Percentiles rank a stretch among this genome's conserved stretches.
Conservation (phyloP, 768 basidiomycete species). For the Gloeopeniophorella convolvens region DNA sequence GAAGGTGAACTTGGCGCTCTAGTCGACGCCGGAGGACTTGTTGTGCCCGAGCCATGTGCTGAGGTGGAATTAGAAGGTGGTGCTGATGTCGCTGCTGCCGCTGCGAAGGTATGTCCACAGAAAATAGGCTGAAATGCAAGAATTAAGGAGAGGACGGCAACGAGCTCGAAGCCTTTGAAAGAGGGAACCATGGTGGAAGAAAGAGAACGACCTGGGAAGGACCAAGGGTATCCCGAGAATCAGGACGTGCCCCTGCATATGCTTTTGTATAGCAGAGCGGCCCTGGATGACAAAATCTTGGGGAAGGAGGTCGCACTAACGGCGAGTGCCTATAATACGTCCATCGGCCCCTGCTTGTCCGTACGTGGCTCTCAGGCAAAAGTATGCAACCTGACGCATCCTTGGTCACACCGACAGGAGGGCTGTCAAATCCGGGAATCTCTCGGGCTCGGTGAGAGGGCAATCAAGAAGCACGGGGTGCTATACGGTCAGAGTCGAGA, state of each 20-base stretch:
- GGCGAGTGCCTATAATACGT: slow-evolving; percentile 1
- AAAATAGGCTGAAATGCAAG: not conserved
- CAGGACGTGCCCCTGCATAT: not conserved
- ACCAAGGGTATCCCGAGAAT: not conserved
- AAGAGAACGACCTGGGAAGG: slow-evolving; percentile 1
- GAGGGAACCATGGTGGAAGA: not conserved
- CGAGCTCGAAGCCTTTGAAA: not conserved
- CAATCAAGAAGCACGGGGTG: not conserved
- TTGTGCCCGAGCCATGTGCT: no score
- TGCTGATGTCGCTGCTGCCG: not conserved
- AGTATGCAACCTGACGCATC: not conserved
- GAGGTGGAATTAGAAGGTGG: no score
- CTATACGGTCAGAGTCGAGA: not conserved
- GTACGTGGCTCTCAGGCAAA: not conserved
- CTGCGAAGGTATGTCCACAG: not conserved
- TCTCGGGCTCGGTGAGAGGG: not conserved
- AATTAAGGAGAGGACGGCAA: not conserved
- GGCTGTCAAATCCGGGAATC: not conserved
- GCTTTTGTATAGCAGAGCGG: not conserved
- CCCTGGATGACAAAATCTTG: not conserved
- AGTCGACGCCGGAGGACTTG: no score
- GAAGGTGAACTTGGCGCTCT: no score
- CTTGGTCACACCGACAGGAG: not conserved
- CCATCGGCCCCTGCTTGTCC: not conserved
- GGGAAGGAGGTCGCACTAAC: not conserved